Percentiles rank a stretch among this genome's conserved stretches.
These are phyloP conservation scores for Candida boidinii DNA, from an alignment of 805 yeast genomes.

Conservation along the genomic window DNA sequence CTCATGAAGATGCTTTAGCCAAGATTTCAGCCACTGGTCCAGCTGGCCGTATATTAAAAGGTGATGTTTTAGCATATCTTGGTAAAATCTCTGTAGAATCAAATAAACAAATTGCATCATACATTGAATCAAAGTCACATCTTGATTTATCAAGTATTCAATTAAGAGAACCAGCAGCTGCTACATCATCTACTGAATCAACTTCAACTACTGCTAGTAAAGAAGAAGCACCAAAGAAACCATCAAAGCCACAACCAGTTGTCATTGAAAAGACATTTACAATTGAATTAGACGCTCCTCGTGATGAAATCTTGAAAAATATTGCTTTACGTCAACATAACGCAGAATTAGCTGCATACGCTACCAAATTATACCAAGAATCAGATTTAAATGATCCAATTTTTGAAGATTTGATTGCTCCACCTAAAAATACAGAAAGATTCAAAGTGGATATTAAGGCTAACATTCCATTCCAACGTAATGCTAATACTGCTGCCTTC, in stretches of 20 bases:
- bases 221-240: constrained; percentile 19
- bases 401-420: constrained; percentile 51
- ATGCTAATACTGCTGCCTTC: constrained; percentile 6
- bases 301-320: constrained; percentile 22
- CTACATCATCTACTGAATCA: constrained; percentile 10
- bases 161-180: constrained; percentile 22
- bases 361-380: constrained; percentile 22
- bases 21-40: constrained; percentile 85
- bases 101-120: constrained; percentile 44
- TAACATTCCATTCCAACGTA: constrained; percentile 11
- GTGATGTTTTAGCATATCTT: constrained; percentile 80
- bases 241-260: constrained; percentile 26
- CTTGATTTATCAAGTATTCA: constrained; percentile 69
- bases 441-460: constrained; percentile 27
- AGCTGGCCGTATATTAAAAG: constrained; percentile 77
- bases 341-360: constrained; percentile 37
- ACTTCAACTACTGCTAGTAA: constrained; percentile 1
- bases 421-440: constrained; percentile 32
- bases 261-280: constrained; percentile 23
- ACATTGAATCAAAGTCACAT: constrained; percentile 45
- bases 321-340: constrained; percentile 34
- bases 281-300: constrained; percentile 19
- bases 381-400: constrained; percentile 49
- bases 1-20: constrained; percentile 59
- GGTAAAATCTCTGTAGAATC: constrained; percentile 61